phyloP scores from a whole-genome alignment of 306 rosid genomes.

The Benincasa hispida region DNA sequence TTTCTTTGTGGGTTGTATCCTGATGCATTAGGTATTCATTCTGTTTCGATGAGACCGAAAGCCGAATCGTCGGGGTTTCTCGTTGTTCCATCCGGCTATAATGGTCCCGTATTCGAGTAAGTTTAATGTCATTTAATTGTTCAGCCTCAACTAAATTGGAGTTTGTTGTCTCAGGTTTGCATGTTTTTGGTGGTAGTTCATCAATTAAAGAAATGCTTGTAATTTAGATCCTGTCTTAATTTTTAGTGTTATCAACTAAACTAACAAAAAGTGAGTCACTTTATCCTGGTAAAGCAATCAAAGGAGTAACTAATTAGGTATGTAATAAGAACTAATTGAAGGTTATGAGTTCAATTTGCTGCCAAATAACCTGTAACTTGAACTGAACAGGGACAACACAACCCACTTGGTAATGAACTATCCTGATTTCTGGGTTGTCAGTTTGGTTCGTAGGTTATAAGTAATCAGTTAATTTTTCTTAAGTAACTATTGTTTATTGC shows the following conservation, averaged over 20 bases:
- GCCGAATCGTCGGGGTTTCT: slow-evolving; percentile 18
- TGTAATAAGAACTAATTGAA: background rate
- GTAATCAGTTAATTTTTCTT: background rate
- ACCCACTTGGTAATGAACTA: background rate
- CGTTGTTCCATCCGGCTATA: slow-evolving; percentile 30
- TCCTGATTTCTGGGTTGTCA: background rate
- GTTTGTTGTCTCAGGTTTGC: background rate
- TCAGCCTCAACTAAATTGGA: background rate
- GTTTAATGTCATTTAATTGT: slow-evolving; percentile 1
- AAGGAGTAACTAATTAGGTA: background rate
- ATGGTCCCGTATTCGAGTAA: slow-evolving; percentile 67
- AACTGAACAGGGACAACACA: background rate
- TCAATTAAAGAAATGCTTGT: background rate
- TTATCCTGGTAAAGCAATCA: background rate
- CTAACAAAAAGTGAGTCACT: background rate
- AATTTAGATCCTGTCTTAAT: background rate
- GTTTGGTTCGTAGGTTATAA: background rate
- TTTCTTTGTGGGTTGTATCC: slow-evolving; percentile 76
- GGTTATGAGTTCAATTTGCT: background rate
- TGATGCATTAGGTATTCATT: slow-evolving; percentile 85
- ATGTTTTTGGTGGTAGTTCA: background rate
- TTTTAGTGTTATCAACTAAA: background rate
- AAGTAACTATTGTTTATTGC: background rate
- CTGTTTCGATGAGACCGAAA: slow-evolving; percentile 70
- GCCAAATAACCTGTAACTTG: background rate